phyloP scores from a whole-genome alignment of 2,329 filamentous ascomycete genomes.

The Neofusicoccum sp. region DNA sequence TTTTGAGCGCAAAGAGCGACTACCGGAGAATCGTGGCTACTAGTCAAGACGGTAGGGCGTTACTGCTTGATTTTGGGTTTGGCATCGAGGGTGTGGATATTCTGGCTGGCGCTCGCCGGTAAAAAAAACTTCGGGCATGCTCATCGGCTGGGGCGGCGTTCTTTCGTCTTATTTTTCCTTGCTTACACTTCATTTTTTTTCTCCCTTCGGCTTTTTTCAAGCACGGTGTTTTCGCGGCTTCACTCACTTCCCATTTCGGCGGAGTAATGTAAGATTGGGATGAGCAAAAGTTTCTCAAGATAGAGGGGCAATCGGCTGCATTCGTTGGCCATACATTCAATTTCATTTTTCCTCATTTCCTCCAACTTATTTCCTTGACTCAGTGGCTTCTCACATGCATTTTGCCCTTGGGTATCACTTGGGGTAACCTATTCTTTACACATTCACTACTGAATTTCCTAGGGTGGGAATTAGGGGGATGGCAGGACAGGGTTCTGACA shows the following conservation, averaged over 20 bases:
- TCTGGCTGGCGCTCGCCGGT: slow-evolving; percentile 5
- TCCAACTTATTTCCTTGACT: not conserved
- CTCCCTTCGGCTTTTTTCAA: not conserved
- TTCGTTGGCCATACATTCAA: slow-evolving; percentile 6
- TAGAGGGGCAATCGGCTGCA: slow-evolving; percentile 3
- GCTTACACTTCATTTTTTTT: not conserved
- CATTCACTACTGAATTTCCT: not conserved
- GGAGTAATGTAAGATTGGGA: slow-evolving; percentile 11
- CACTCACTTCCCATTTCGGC: not conserved
- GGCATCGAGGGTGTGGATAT: slow-evolving; percentile 52
- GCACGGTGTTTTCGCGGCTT: slow-evolving; percentile 9
- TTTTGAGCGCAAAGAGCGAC: slow-evolving; percentile 91
- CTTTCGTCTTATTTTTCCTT: not conserved
- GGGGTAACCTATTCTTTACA: not conserved
- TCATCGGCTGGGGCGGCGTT: not conserved
- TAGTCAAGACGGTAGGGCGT: slow-evolving; percentile 86
- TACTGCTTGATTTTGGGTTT: slow-evolving; percentile 89
- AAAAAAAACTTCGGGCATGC: not conserved
- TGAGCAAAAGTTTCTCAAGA: slow-evolving; percentile 13
- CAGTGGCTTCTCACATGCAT: not conserved
- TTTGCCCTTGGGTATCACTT: not conserved
- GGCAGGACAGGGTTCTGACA: slow-evolving; percentile 1
- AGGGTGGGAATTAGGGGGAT: not conserved
- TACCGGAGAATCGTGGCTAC: slow-evolving; percentile 93
- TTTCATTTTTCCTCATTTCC: not conserved